A percentile compares a stretch with the other conserved stretches of the same genome.
Evolutionary conservation across 495 filamentous ascomycete genomes (phyloP).

Genomic region (Mytilinidion resinicola): DNA sequence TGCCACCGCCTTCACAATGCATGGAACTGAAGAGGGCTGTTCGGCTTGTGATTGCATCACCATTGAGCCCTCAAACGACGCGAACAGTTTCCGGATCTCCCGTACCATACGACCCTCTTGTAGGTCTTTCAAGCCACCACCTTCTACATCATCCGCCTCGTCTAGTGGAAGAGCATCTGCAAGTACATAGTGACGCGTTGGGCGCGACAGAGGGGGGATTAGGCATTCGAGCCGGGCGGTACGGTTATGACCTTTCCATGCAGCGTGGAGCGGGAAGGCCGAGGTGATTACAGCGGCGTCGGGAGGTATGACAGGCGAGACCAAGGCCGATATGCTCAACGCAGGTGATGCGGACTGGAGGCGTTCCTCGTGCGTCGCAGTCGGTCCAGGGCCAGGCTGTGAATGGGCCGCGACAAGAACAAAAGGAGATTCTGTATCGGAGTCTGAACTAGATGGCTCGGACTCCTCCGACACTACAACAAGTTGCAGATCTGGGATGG

Average conservation of each 20-base stretch:
- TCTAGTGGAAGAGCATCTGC: conserved; percentile 19
- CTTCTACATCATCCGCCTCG: conserved; percentile 1
- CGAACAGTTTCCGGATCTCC: conserved; percentile 20
- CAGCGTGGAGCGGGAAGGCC: conserved; percentile 15
- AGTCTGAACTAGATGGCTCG: conserved; percentile 5
- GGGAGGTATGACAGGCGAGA: conserved; percentile 12
- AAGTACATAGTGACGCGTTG: conserved; percentile 17
- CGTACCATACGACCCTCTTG: conserved; percentile 8
- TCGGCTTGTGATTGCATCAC: not conserved
- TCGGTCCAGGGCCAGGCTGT: conserved; percentile 20
- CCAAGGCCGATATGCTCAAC: conserved; percentile 14
- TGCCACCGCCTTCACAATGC: conserved; percentile 13
- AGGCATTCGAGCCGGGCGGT: conserved; percentile 9
- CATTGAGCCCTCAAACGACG: conserved; percentile 10
- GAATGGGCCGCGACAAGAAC: conserved; percentile 21
- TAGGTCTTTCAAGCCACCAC: conserved; percentile 8
- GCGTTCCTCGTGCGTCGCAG: conserved; percentile 21
- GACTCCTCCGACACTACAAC: conserved; percentile 10
- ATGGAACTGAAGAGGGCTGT: not conserved
- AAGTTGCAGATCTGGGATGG: conserved; percentile 5
- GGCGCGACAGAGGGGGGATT: not conserved
- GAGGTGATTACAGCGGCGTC: conserved; percentile 15
- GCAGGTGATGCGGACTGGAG: conserved; percentile 22
- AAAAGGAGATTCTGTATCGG: conserved; percentile 2
- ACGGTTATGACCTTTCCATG: conserved; percentile 22